These are phyloP conservation scores for Pharnaceum exiguum DNA, from an alignment of 148 eudicot genomes.

Conservation along the genomic window DNA sequence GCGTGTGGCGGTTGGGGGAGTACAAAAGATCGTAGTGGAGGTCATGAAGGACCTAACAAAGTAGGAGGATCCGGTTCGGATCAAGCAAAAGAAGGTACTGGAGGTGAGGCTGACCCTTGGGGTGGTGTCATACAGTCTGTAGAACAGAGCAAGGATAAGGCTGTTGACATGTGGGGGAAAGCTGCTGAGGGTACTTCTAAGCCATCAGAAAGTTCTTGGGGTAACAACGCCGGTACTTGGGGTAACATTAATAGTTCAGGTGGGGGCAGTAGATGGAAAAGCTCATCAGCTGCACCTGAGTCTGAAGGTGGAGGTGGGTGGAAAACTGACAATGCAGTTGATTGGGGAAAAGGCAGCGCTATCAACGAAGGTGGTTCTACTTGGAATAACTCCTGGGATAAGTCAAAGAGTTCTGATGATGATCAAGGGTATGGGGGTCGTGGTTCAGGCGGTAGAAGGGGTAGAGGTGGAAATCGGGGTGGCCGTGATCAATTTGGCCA, in stretches of 20 bases:
- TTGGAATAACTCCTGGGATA: constrained; percentile 15
- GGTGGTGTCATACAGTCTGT: neutral
- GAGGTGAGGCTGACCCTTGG: constrained; percentile 6
- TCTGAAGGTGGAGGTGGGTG: constrained; percentile 20
- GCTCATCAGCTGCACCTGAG: constrained; percentile 24
- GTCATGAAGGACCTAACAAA: constrained; percentile 16
- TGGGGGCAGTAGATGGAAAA: constrained; percentile 32
- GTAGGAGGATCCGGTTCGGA: constrained; percentile 20
- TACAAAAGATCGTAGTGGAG: constrained; percentile 5
- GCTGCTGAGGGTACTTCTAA: constrained; percentile 16
- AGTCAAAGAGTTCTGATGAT: constrained; percentile 5
- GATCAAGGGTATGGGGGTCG: constrained; percentile 31
- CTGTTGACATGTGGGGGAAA: constrained; percentile 31
- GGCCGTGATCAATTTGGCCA: constrained; percentile 15
- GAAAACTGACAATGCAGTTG: constrained; percentile 17
- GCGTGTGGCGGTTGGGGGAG: constrained; percentile 23
- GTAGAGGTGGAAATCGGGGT: constrained; percentile 26
- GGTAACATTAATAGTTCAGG: constrained; percentile 19
- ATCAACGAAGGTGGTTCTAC: constrained; percentile 1
- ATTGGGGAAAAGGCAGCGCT: constrained; percentile 5
- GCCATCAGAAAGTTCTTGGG: constrained; percentile 28
- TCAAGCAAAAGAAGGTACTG: neutral
- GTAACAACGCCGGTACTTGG: constrained; percentile 24
- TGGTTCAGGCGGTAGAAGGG: constrained; percentile 38
- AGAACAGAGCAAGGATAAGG: constrained; percentile 8